Evolutionary conservation across 495 filamentous ascomycete species (phyloP).

Genomic region (Platismatia glauca): DNA sequence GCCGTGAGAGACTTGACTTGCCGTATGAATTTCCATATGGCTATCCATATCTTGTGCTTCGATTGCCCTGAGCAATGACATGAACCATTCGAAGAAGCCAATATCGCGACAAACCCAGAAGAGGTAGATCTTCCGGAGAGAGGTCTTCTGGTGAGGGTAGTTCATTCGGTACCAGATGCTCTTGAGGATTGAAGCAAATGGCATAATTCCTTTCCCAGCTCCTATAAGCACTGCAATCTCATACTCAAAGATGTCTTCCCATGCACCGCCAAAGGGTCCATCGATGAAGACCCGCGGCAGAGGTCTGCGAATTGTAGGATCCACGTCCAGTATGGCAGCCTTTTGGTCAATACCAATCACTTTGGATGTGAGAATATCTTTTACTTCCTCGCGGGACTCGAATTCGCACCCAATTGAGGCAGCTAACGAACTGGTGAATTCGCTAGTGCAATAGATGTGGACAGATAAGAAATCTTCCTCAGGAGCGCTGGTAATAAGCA

Average conservation of each 20-base stretch:
- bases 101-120: conserved; percentile 80
- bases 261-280: conserved; percentile 69
- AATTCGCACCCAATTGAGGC: conserved; percentile 62
- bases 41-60: conserved; percentile 75
- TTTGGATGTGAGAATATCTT: conserved; percentile 26
- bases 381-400: conserved; percentile 35
- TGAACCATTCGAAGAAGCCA: conserved; percentile 75
- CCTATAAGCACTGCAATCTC: conserved; percentile 61
- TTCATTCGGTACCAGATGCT: conserved; percentile 85
- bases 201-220: conserved; percentile 65
- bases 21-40: conserved; percentile 62
- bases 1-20: conserved; percentile 21
- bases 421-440: conserved; percentile 58
- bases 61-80: conserved; percentile 66
- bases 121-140: conserved; percentile 72
- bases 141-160: conserved; percentile 64
- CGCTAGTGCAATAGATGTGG: conserved; percentile 61
- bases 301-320: conserved; percentile 59
- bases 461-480: conserved; percentile 79
- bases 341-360: conserved; percentile 57
- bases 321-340: conserved; percentile 44
- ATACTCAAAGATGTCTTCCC: conserved; percentile 70
- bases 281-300: conserved; percentile 69
- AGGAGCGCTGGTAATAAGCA: conserved; percentile 68
- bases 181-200: conserved; percentile 70